Evolutionary conservation across 225 moss, liverwort and hornwort species (phyloP), one percentile per base, ranked within the genome.

Genomic region (Marchantia polymorpha): DNA sequence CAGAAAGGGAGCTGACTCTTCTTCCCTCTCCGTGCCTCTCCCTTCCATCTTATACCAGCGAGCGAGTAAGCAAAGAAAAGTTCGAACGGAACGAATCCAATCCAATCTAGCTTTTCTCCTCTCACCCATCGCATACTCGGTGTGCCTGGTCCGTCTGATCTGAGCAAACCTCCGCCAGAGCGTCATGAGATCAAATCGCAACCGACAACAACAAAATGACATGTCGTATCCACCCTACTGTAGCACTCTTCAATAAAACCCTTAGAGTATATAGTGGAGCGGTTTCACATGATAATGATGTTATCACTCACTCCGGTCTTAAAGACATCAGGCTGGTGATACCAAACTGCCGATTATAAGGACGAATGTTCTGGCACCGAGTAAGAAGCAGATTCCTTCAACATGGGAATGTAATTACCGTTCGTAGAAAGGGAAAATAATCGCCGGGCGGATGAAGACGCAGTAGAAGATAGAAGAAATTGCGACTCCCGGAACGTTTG

Each of bases 181-280:
- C 58, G 39, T 19, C 15, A 74, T 56, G 55, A 10, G 74, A 74
- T 58, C 74, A 29, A 75, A 75, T 75, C 75, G 19, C 58, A 59
- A 58, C 59, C 58, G 75, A 75, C 75, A 31, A 39, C 69, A 39
- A 66, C 66, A n/a, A 16, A 60, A 76, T 60, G 31, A 25, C 59
- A 76, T 76, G 59, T 60, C 60, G 39, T 31, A 31, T 73, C n/a
- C 19, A 23, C 39, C 61, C 19, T 50, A 77, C 64, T 48, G 77
- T 77, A 65, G 63, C 25, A 13, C 22, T 77, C 47, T 64, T 77
- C 31, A 10, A 9, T 72, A 29, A 60, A 60, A 76, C 39, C 31
- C 63, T 50, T 50, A 48, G 27, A 17, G 0, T 20, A 31, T 77
- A 77, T 48, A 54, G 64, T 77, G 77, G 77, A 77, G 47, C 17